phyloP scores from a whole-genome alignment of 257 asterid genomes.

The Solanum acaule region DNA sequence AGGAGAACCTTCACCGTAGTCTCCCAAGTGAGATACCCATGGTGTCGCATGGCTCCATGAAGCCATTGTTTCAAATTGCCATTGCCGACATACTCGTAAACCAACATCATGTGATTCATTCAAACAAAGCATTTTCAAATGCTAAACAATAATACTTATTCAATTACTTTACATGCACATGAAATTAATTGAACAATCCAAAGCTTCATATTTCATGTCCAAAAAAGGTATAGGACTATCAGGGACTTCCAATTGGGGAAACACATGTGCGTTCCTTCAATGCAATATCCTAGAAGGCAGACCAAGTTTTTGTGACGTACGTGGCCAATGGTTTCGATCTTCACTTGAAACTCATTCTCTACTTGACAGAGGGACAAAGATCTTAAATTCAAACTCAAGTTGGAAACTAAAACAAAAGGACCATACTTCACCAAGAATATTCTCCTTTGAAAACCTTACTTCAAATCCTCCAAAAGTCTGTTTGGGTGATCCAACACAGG shows the following conservation, averaged over 20 bases:
- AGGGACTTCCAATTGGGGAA: not conserved
- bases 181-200: not conserved
- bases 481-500: too few species aligned
- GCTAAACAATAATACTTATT: not conserved
- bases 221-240: not conserved
- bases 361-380: constrained; percentile 55
- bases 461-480: too few species aligned
- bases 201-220: not conserved
- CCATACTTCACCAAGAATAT: too few species aligned
- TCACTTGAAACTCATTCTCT: constrained; percentile 83
- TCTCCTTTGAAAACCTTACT: too few species aligned
- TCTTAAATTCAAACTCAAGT: not conserved
- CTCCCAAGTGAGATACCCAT: constrained; percentile 89
- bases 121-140: not conserved
- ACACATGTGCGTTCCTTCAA: constrained; percentile 97
- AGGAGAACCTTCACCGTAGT: constrained; percentile 81
- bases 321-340: constrained; percentile 94
- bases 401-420: not conserved
- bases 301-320: constrained; percentile 60
- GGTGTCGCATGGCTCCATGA: constrained; percentile 91
- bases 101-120: constrained; percentile 43
- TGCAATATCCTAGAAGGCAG: constrained; percentile 80
- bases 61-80: constrained; percentile 51
- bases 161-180: not conserved
- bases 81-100: constrained; percentile 80